Base-by-base conservation (phyloP, 345 rosid species). In the Erodium maritimum region DNA sequence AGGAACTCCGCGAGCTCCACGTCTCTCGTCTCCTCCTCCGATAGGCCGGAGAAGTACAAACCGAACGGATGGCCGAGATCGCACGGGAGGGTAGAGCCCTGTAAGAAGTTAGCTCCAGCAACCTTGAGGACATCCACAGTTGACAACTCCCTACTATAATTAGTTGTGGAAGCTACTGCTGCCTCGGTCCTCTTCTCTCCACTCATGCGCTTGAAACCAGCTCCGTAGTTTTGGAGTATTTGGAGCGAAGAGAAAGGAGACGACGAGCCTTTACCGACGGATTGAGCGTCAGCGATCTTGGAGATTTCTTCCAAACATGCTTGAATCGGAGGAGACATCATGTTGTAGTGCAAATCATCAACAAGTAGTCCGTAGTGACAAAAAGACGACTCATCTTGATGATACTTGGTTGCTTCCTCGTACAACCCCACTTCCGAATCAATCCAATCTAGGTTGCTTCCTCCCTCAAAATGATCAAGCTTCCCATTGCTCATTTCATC, bases 201-300 rank as follows among this genome's bases (percentile, higher is more conserved):
- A 0, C 60, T 61, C 59, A 67, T 52, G 17, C 69, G 53, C 50
- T 37, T 56, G 51, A 68, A 62, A 24, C 74, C 61, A 19, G 58
- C 63, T 14, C 67, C 67, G 52, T 63, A 61, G 45, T 54, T 71
- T 57, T 65, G 71, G 1, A 78, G 71, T 21, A 81, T 60, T 65
- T 75, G 74, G 22, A 78, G 65, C 7, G 83, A 73, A 0, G 82
- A 52, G 53, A 66, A 51, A 12, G 73, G 56, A 64, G 37, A 51
- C 37, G 58, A 45, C 21, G 56, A 4, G 17, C 51, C 57, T 17
- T 61, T 65, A 21, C 34, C 61, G 60, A 52, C 62, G 58, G 55
- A 52, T 9, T 20, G 21, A 25, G 57, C 52, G 21, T n/a, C 21
- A 17, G 53, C 60, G n/a, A 24, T 63, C 24, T 19, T 66, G 22